phyloP scores from a whole-genome alignment of 257 asterid genomes.

The Penstemon barbatus region DNA sequence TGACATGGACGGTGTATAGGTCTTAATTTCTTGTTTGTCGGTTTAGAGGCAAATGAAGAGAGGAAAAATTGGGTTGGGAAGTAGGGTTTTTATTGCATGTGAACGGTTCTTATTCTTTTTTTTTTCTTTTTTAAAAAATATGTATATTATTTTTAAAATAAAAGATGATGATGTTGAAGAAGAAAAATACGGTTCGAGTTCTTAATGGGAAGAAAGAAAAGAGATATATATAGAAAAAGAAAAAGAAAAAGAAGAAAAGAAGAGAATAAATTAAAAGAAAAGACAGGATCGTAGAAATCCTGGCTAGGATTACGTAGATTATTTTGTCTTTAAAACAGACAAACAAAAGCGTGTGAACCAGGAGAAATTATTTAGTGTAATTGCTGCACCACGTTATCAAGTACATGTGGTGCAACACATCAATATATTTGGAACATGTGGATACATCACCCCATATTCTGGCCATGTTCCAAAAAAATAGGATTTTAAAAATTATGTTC shows the following conservation, averaged over 20 bases:
- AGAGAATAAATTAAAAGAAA: too few relatives aligned
- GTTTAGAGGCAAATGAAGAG: constrained; percentile 24
- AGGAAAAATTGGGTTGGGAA: constrained; percentile 33
- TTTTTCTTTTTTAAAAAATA: neutral
- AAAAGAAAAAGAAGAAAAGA: neutral
- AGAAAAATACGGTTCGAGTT: neutral
- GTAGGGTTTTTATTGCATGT: constrained; percentile 39
- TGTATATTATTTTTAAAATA: neutral
- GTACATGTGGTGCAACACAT: too few relatives aligned
- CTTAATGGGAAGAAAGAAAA: neutral
- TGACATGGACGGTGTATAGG: constrained; percentile 27
- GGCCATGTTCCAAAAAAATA: too few relatives aligned
- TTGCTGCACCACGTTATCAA: too few relatives aligned
- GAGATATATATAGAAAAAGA: neutral
- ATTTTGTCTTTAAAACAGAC: too few relatives aligned
- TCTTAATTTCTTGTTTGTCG: neutral
- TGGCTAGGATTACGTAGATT: too few relatives aligned
- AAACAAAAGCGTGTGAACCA: too few relatives aligned
- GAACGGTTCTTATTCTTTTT: neutral
- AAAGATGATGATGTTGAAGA: neutral
- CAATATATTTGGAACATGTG: too few relatives aligned
- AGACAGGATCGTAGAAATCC: too few relatives aligned
- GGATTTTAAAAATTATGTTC: too few relatives aligned
- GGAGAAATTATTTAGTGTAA: too few relatives aligned
- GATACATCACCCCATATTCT: too few relatives aligned